These are phyloP conservation scores for Fusarium nodosum DNA, from an alignment of 2,329 filamentous ascomycete genomes.

Conservation along the genomic window DNA sequence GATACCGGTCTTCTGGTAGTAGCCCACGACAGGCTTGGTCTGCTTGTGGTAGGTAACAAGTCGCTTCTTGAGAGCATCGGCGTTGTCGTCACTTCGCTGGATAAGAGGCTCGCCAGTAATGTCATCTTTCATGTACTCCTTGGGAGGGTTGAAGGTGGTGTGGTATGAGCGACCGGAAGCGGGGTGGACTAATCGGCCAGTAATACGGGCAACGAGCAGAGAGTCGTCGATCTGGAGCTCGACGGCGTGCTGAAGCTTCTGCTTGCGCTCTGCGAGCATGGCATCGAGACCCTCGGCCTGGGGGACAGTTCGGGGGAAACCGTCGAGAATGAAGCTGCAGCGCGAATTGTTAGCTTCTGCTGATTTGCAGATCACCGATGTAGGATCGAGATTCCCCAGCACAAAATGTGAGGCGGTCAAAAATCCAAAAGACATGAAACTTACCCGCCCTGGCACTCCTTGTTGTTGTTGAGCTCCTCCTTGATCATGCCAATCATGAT, in stretches of 20 bases:
- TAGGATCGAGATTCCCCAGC: constrained; percentile 13
- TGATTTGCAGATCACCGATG: constrained; percentile 28
- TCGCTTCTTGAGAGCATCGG: constrained; percentile 94
- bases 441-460: constrained; percentile 96
- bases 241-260: constrained; percentile 92
- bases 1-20: constrained; percentile 98
- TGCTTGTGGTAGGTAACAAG: constrained; percentile 93
- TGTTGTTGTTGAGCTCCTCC: constrained; percentile 92
- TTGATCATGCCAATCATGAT: constrained; percentile 99
- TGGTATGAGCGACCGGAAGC: constrained; percentile 97
- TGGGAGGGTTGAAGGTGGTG: constrained; percentile 98
- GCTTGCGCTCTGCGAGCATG: constrained; percentile 84
- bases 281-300: constrained; percentile 95
- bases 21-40: constrained; percentile 90
- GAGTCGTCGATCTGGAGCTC: constrained; percentile 97
- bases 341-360: constrained; percentile 38
- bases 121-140: constrained; percentile 94
- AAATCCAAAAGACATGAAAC: constrained; percentile 49
- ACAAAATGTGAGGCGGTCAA: constrained; percentile 7
- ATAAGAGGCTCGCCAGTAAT: constrained; percentile 96
- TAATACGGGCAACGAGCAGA: constrained; percentile 95
- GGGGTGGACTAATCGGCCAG: constrained; percentile 94
- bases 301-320: constrained; percentile 95
- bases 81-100: constrained; percentile 97
- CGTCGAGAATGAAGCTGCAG: constrained; percentile 94